phyloP scores from a whole-genome alignment of 208 protist species.

The Leishmania aethiopica region DNA sequence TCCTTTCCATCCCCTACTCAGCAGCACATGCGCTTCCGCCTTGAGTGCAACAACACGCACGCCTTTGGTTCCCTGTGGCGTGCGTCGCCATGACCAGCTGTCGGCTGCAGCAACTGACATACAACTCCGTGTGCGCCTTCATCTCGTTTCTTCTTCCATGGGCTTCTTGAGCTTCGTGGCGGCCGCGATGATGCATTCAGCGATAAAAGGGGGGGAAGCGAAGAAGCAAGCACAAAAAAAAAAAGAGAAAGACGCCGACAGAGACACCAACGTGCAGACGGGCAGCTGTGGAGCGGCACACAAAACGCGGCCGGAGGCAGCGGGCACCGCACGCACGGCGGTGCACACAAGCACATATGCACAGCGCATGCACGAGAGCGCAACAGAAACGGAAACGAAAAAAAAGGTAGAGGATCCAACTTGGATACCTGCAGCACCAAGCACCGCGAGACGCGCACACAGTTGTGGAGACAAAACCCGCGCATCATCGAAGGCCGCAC shows the following conservation, averaged over 20 bases:
- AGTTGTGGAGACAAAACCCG: background rate
- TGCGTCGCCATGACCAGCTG: background rate
- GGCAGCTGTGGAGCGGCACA: too few relatives aligned
- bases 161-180: background rate
- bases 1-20: background rate
- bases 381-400: slow-evolving; percentile 3
- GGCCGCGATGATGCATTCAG: background rate
- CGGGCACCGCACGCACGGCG: too few relatives aligned
- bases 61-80: background rate
- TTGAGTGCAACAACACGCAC: background rate
- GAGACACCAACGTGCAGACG: background rate
- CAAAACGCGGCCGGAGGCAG: too few relatives aligned
- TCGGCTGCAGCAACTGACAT: background rate
- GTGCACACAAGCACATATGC: too few relatives aligned
- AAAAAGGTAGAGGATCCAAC: background rate
- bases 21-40: background rate
- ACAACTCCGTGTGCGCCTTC: background rate
- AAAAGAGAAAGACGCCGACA: background rate
- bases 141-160: background rate
- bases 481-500: background rate
- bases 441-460: background rate
- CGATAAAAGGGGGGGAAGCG: background rate
- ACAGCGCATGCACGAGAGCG: too few relatives aligned
- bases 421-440: background rate
- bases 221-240: background rate